phyloP scores from a whole-genome alignment of 192 early-diverging fungal genomes.

The Coemansia sp. region DNA sequence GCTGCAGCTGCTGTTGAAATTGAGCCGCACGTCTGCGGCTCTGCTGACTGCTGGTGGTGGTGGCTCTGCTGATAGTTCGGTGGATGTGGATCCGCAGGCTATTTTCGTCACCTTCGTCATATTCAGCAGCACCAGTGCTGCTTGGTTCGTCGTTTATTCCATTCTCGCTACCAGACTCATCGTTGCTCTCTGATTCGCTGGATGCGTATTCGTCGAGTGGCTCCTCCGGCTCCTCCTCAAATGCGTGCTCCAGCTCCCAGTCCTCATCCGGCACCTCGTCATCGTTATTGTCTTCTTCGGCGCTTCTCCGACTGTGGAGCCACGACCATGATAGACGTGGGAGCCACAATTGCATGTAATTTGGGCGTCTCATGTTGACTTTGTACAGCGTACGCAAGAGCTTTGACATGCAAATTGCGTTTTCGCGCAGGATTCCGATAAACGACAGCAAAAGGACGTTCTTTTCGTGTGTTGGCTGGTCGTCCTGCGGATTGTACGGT shows the following conservation, averaged over 20 bases:
- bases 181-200: not conserved
- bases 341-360: conserved; percentile 34
- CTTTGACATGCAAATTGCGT: conserved; percentile 24
- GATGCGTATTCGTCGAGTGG: no score
- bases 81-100: no score
- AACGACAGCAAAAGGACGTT: conserved; percentile 40
- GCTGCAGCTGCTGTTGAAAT: not conserved
- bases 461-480: conserved; percentile 16
- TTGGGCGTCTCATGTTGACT: conserved; percentile 18
- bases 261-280: conserved; percentile 12
- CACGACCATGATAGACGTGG: conserved; percentile 36
- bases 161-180: not conserved
- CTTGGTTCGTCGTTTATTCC: not conserved
- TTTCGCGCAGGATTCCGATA: conserved; percentile 40
- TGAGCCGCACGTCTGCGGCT: not conserved
- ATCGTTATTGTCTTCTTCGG: conserved; percentile 29
- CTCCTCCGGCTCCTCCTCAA: conserved; percentile 7
- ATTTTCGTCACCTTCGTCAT: not conserved
- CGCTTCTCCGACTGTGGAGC: conserved; percentile 22
- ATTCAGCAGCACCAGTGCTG: not conserved
- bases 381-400: conserved; percentile 23
- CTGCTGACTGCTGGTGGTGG: not conserved
- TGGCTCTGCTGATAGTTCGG: no score
- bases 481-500: conserved; percentile 23
- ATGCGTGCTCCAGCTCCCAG: conserved; percentile 37